Conservation (phyloP, 192 early-diverging fungal genomes). For the Backusella tuberculispora region DNA sequence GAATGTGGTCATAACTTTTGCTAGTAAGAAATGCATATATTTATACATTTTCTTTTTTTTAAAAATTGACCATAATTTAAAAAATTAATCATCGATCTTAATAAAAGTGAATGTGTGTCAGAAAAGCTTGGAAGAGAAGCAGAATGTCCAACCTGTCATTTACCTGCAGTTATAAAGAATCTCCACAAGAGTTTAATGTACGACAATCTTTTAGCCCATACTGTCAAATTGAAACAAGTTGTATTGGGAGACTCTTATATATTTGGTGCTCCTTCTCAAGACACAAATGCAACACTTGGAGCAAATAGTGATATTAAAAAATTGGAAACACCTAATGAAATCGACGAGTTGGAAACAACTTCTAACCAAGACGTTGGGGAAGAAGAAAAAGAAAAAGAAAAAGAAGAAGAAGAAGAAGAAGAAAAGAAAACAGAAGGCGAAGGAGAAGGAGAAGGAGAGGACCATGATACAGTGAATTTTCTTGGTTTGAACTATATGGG, state of each 20-base stretch:
- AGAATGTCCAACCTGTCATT: not conserved
- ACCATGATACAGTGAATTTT: no score
- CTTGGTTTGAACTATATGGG: no score
- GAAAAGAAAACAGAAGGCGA: no score
- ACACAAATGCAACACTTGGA: not conserved
- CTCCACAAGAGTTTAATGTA: not conserved
- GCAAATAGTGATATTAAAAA: no score
- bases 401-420: no score
- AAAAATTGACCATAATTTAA: no score
- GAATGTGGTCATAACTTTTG: conserved; percentile 14
- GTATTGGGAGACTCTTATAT: not conserved
- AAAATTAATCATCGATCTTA: not conserved
- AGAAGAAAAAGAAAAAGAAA: no score
- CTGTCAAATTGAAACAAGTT: not conserved
- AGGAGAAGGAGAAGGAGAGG: no score
- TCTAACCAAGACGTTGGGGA: no score
- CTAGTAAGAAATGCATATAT: not conserved
- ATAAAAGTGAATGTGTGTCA: not conserved
- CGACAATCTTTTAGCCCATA: not conserved
- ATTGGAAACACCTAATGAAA: no score
- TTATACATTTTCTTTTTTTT: not conserved
- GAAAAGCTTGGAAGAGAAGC: conserved; percentile 1
- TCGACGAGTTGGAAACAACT: no score
- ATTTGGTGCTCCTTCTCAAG: not conserved
- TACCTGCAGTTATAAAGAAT: conserved; percentile 4